Base-by-base conservation (phyloP, 805 yeast genomes). In the Wickerhamiella musiphila region DNA sequence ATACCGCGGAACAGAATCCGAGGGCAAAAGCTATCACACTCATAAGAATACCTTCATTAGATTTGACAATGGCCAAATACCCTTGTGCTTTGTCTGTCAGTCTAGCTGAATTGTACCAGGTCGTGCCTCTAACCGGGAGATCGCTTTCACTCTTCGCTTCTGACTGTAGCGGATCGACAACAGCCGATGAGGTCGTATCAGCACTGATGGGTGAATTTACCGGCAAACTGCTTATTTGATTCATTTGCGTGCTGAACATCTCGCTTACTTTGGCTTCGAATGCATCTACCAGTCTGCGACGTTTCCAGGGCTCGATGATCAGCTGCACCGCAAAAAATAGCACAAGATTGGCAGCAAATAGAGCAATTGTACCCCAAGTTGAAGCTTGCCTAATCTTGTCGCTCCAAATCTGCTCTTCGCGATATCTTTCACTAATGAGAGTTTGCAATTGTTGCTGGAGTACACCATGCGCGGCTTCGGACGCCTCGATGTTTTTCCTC, bases 341-440 rank as follows among this genome's bases (percentile, higher is more conserved):
- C 6, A 78, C 32, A 17, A 86, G 65, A 56, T 90, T 90, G 40
- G 82, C 66, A 1, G 82, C 90, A 93, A 84, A 82, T 26, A 90
- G 61, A 4, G 74, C 58, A 65, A 90, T 72, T 0, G 99, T 90
- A 2, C 96, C 98, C 93, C 94, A 90, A 0, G 96, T 84, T 5
- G 94, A 79, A 4, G 93, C 82, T 42, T 84, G 68, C 38, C 98
- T 63, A 37, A 90, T 90, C 53, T 84, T 84, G 55, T 90, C 98
- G 2, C 94, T 81, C 96, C 98, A 90, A 6, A 90, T 71, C 53
- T 90, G 96, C 48, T 90, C 99, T 51, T 90, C 96, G 40, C 86
- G 94, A 47, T 90, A 90, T 43, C 96, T 61, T 2, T 83, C 73
- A 47, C 86, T 60, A 12, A 90, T 90, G 37, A 79, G 74, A 35